A percentile compares a stretch with the other conserved stretches of the same genome.
These are phyloP conservation scores for Arxiozyma heterogenica DNA, from an alignment of 1,139 yeast species.

Conservation along the genomic window DNA sequence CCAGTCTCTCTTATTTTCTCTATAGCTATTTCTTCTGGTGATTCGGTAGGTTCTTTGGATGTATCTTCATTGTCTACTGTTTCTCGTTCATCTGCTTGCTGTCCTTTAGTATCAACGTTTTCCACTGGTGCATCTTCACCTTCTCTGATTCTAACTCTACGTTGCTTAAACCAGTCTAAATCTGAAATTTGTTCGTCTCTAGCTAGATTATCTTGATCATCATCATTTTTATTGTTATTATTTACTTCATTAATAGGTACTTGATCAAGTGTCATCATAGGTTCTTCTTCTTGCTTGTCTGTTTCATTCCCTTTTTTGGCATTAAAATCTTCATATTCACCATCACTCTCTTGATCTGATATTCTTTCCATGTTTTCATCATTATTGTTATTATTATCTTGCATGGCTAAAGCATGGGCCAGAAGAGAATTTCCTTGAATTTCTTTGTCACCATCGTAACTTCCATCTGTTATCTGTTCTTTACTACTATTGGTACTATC, in stretches of 20 bases:
- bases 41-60: constrained; percentile 15
- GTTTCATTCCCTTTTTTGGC: constrained; percentile 26
- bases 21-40: constrained; percentile 40
- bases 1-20: constrained; percentile 60
- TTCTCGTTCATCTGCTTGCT: constrained; percentile 10
- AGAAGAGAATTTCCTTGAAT: constrained; percentile 30
- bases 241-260: constrained; percentile 8
- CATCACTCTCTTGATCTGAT: constrained; percentile 48
- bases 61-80: constrained; percentile 10
- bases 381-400: constrained; percentile 26
- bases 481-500: constrained; percentile 12
- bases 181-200: constrained; percentile 57
- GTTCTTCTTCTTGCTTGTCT: constrained; percentile 26
- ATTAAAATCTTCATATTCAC: constrained; percentile 53
- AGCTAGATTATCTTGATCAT: constrained; percentile 31
- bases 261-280: constrained; percentile 29
- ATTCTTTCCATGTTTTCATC: constrained; percentile 23
- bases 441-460: constrained; percentile 11
- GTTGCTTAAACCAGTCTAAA: constrained; percentile 77
- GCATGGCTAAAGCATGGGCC: constrained; percentile 33
- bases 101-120: constrained; percentile 33
- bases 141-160: constrained; percentile 66
- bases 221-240: constrained; percentile 7
- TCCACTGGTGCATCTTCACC: constrained; percentile 32
- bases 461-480: constrained; percentile 1